Base-by-base conservation (phyloP, 2,329 filamentous ascomycete species). In the Emmonsia crescens region DNA sequence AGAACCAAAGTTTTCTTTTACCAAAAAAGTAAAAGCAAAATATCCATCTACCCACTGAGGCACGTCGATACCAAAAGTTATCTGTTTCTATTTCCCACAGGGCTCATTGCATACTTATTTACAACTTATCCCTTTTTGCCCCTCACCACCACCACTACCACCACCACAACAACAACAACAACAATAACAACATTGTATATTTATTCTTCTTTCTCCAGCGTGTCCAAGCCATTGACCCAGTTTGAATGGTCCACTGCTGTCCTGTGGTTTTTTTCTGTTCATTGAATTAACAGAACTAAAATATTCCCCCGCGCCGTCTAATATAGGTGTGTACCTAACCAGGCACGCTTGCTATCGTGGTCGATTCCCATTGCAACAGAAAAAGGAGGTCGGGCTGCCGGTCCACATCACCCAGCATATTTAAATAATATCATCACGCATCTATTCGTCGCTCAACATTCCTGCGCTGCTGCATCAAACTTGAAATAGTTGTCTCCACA, bases 361-460 rank as follows among this genome's bases (percentile, higher is more conserved):
- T 57, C 59, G 40, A 61, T 38, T 61, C 59, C 51, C 10, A 61
- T 61, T 61, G 49, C 51, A 19, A 49, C 57, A 59, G 21, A 29
- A 29, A 21, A 16, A 46, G 14, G 10, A 19, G 10, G 16, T 19
- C 19, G n/a, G 33, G 31, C 31, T 36, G 33, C n/a, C 29, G 8
- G 55, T 46, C 55, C 55, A 57, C 55, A 57, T 57, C 38, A 57
- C 21, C 54, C 36, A 55, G 29, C 52, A 12, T n/a, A n/a, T n/a
- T n/a, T n/a, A n/a, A n/a, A n/a, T n/a, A n/a, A n/a, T n/a, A n/a
- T 24, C 33, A 27, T 33, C 52, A 55, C 52, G 31, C 29, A 31
- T 38, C 19, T 33, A 31, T 21, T 33, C 19, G 33, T 9, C 10
- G 52, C 52, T 33, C 52, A 55, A 40, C 52, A 19, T 36, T 55